Base-by-base conservation (phyloP, 2,329 filamentous ascomycete species). In the Leptographium lundbergii region DNA sequence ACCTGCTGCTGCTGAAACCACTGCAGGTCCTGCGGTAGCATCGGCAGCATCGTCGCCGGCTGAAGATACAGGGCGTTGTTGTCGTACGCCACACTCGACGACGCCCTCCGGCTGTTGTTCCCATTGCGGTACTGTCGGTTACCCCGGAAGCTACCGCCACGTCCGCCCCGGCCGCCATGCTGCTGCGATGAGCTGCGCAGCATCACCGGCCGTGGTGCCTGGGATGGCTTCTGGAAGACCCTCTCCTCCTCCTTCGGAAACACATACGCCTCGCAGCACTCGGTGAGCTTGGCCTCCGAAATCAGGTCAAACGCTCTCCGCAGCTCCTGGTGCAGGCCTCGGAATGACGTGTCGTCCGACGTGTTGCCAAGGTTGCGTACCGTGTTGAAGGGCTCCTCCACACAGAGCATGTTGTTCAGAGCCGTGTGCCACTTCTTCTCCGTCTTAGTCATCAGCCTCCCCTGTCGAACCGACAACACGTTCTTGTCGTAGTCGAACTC, bases 351-450 rank as follows among this genome's bases (percentile, higher is more conserved):
- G 69, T 96, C 91, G 69, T 99, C 94, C 10, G 91, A 94, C 2
- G 94, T 97, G 67, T 99, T 99, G 50, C 91, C 94, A 53, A 99
- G 77, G 69, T 99, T 99, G 50, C 94, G 84, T 42, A 81, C 80
- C 4, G 81, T 87, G 67, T 96, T 99, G 77, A 99, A 99, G 0
- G 94, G 94, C 70, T 99, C 94, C 69, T 99, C 94, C 13, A 99
- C 89, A 69, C 92, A 96, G 36, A 99, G 79, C 63, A 88, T 84
- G 67, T 95, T 94, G 67, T 91, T 91, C 60, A 86, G 75, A 42
- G 82, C 78, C 56, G 88, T 78, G 67, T 91, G 84, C 94, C 94
- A 97, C 29, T 86, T 86, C 75, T 97, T 97, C 60, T 90, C 89
- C 62, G 83, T 80, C 70, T 96, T 92, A 10, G 86, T 85, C 59